A percentile compares a stretch with the other conserved stretches of the same genome.
phyloP scores from a whole-genome alignment of 257 asterid species.

The Solanum chmielewskii region DNA sequence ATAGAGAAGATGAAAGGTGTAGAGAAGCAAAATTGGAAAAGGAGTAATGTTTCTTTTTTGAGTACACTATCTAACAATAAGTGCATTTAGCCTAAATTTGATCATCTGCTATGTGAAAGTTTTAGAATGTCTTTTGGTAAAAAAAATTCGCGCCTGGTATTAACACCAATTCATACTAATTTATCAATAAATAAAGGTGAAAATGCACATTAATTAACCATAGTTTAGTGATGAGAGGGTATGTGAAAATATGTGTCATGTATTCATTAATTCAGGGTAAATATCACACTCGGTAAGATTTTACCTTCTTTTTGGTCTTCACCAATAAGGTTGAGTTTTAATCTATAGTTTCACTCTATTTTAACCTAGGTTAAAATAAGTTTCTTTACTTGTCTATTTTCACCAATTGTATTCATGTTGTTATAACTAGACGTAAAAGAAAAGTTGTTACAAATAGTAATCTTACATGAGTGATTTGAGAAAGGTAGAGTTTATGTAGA shows the following conservation, averaged over 20 bases:
- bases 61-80: neutral
- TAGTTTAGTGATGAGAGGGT: neutral
- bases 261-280: neutral
- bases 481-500: neutral
- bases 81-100: neutral
- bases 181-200: neutral
- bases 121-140: neutral
- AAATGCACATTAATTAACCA: neutral
- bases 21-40: neutral
- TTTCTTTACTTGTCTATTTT: neutral
- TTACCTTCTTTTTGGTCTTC: neutral
- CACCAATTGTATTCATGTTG: neutral
- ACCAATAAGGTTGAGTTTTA: neutral
- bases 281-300: neutral
- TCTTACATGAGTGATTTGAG: accelerated
- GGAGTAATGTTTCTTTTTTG: neutral
- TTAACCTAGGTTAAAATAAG: neutral
- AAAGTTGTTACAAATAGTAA: neutral
- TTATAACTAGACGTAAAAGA: neutral
- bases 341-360: neutral
- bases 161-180: neutral
- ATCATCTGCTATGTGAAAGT: neutral
- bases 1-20: neutral
- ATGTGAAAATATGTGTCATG: neutral
- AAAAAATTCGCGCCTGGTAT: neutral